Conservation (phyloP, 2,329 filamentous ascomycete species). For the Aspergillus nomiae region DNA sequence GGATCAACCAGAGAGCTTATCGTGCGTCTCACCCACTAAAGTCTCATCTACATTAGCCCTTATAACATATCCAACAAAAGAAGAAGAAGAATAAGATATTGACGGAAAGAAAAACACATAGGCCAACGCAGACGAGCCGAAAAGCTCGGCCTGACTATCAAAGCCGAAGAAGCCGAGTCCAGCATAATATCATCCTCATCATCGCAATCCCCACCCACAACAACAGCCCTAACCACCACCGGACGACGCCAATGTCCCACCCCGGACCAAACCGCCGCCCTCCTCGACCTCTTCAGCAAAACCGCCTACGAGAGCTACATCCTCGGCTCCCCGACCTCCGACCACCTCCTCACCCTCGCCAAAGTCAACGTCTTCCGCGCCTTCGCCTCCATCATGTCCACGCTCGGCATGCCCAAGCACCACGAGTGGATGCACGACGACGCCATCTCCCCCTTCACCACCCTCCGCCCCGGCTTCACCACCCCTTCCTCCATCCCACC, state of each 20-base stretch:
- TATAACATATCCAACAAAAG: background rate
- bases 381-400: constrained; percentile 28
- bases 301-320: constrained; percentile 26
- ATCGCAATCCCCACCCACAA: background rate
- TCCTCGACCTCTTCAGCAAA: constrained; percentile 21
- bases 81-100: background rate
- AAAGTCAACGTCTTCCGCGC: constrained; percentile 41
- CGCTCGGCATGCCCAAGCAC: constrained; percentile 25
- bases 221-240: background rate
- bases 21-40: constrained; percentile 19
- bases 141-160: background rate
- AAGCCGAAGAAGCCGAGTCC: background rate
- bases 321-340: constrained; percentile 25
- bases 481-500: constrained; percentile 22
- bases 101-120: constrained; percentile 2
- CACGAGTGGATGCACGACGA: constrained; percentile 30
- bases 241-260: constrained; percentile 3
- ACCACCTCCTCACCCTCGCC: constrained; percentile 36
- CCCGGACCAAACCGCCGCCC: background rate
- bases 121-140: constrained; percentile 22
- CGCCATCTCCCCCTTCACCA: constrained; percentile 30
- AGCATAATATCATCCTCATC: background rate
- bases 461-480: constrained; percentile 7
- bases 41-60: background rate
- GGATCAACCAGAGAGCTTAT: constrained; percentile 31